Percentiles rank a stretch among this genome's conserved stretches.
Conservation (phyloP, 2,329 filamentous ascomycete species). For the Alternaria postmessia region DNA sequence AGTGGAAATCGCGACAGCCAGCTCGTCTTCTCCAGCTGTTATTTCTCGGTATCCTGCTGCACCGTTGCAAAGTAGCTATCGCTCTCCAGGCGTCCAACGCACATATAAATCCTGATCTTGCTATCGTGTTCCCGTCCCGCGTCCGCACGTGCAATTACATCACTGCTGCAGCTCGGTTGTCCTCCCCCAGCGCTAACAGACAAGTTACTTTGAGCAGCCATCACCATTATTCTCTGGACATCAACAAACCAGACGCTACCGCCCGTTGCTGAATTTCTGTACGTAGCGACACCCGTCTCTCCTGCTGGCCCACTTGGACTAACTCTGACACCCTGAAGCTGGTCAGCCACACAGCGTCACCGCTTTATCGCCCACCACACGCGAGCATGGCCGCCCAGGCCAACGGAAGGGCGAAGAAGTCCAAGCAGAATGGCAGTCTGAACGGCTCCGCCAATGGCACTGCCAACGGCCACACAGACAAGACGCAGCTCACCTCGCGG, state of each 20-base stretch:
- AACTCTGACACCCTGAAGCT: slow-evolving; percentile 5
- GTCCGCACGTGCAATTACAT: slow-evolving; percentile 42
- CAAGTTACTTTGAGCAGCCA: slow-evolving; percentile 16
- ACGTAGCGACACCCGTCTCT: background rate
- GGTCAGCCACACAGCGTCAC: slow-evolving; percentile 10
- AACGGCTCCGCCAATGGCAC: slow-evolving; percentile 38
- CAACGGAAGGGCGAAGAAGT: slow-evolving; percentile 50
- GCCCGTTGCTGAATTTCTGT: slow-evolving; percentile 8
- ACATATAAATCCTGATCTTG: slow-evolving; percentile 22
- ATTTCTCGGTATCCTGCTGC: background rate
- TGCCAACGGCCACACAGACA: slow-evolving; percentile 40
- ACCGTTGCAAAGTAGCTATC: background rate
- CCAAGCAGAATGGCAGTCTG: slow-evolving; percentile 38
- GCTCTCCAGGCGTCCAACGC: background rate
- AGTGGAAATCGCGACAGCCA: slow-evolving; percentile 1
- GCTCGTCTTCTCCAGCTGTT: background rate
- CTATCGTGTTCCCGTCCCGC: slow-evolving; percentile 22
- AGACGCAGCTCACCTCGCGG: slow-evolving; percentile 32
- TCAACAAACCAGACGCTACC: slow-evolving; percentile 18
- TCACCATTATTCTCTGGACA: slow-evolving; percentile 21
- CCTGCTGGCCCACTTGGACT: background rate
- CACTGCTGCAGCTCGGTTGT: slow-evolving; percentile 33
- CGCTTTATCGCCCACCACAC: slow-evolving; percentile 13
- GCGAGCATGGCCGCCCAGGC: slow-evolving; percentile 49
- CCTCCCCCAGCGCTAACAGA: slow-evolving; percentile 22